Evolutionary conservation across 257 asterid species (phyloP).

Genomic region (Schizonepeta tenuifolia): DNA sequence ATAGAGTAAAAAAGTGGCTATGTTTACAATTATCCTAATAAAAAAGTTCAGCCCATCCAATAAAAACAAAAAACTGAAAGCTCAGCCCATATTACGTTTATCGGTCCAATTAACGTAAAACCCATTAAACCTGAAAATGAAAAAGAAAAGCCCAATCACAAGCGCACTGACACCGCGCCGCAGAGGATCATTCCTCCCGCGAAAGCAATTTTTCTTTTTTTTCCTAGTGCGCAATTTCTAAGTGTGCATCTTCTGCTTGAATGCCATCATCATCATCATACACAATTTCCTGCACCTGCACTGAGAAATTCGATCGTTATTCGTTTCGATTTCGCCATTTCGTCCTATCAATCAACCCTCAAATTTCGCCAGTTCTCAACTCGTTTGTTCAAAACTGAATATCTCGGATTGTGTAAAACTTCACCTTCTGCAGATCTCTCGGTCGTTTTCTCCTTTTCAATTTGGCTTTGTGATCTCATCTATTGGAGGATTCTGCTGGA

Average conservation of each 20-base stretch:
- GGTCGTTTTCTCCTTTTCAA: background rate
- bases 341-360: slow-evolving; percentile 13
- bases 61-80: too few species aligned
- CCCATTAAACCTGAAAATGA: background rate
- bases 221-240: slow-evolving; percentile 32
- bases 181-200: slow-evolving; percentile 34
- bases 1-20: too few species aligned
- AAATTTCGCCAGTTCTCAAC: slow-evolving; percentile 19
- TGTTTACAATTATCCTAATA: too few species aligned
- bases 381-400: slow-evolving; percentile 22
- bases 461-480: slow-evolving; percentile 35
- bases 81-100: background rate
- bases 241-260: slow-evolving; percentile 23
- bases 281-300: slow-evolving; percentile 27
- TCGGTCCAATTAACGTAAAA: background rate
- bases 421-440: slow-evolving; percentile 40
- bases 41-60: too few species aligned
- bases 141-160: slow-evolving; percentile 11
- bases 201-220: background rate
- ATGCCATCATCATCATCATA: background rate
- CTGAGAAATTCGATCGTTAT: slow-evolving; percentile 27
- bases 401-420: slow-evolving; percentile 17
- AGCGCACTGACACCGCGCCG: background rate
- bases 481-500: slow-evolving; percentile 25
- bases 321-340: slow-evolving; percentile 29